These are phyloP conservation scores for Coprinopsis sp. DNA, from an alignment of 768 basidiomycete species.

Conservation along the genomic window DNA sequence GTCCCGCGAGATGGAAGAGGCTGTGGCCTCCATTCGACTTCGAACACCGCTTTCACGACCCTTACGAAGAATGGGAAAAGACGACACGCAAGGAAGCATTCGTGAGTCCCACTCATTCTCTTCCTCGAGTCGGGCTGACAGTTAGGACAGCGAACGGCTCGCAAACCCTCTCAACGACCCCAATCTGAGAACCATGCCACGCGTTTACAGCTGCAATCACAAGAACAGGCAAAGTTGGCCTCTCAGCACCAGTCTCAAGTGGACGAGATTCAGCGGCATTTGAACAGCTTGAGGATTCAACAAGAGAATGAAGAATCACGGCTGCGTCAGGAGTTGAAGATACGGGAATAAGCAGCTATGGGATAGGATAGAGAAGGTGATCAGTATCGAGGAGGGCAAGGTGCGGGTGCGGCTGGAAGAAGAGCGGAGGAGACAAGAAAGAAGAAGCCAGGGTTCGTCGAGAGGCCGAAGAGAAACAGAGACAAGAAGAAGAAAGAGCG, in stretches of 20 bases:
- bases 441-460: slow-evolving; percentile 29
- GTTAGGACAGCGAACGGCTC: slow-evolving; percentile 37
- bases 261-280: slow-evolving; percentile 42
- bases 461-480: too few relatives aligned
- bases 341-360: slow-evolving; percentile 51
- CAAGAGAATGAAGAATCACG: slow-evolving; percentile 43
- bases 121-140: neutral
- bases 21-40: slow-evolving; percentile 47
- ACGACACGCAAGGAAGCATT: slow-evolving; percentile 48
- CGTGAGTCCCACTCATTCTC: slow-evolving; percentile 27
- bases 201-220: neutral
- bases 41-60: slow-evolving; percentile 49
- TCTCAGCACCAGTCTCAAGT: slow-evolving; percentile 45
- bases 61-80: slow-evolving; percentile 56
- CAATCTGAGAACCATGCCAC: slow-evolving; percentile 29
- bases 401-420: slow-evolving; percentile 47
- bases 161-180: slow-evolving; percentile 34
- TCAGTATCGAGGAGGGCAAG: slow-evolving; percentile 61
- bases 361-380: slow-evolving; percentile 57
- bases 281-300: slow-evolving; percentile 39
- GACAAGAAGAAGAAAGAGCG: slow-evolving; percentile 39
- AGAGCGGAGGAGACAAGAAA: slow-evolving; percentile 48
- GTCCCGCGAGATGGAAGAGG: slow-evolving; percentile 41
- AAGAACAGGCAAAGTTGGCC: slow-evolving; percentile 27
- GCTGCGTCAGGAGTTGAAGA: slow-evolving; percentile 43